Conservation (phyloP, 2,329 filamentous ascomycete species). For the Ophiostoma novo-ulmi region DNA sequence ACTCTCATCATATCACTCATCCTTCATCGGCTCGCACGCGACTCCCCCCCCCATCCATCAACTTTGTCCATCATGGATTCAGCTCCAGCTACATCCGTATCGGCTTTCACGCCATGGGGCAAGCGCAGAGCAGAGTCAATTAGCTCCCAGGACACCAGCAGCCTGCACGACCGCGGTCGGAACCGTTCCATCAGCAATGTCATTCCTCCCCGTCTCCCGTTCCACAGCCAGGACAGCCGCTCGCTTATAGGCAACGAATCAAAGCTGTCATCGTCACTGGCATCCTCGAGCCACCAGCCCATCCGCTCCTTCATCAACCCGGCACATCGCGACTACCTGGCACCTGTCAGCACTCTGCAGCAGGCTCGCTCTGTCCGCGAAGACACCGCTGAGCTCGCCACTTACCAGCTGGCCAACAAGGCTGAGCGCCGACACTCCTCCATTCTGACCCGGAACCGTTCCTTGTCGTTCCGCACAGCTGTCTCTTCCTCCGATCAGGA, state of each 20-base stretch:
- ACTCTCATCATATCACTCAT: neutral
- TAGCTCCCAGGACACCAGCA: constrained; percentile 30
- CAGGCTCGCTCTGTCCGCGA: constrained; percentile 76
- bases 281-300: constrained; percentile 50
- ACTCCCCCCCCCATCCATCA: too few species aligned
- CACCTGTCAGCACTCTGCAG: constrained; percentile 61
- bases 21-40: neutral
- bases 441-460: constrained; percentile 42
- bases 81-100: neutral
- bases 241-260: constrained; percentile 24
- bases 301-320: constrained; percentile 68
- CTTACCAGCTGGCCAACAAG: constrained; percentile 68
- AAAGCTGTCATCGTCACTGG: constrained; percentile 40
- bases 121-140: constrained; percentile 39
- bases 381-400: constrained; percentile 81
- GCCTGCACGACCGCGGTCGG: constrained; percentile 22
- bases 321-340: constrained; percentile 52
- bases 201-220: constrained; percentile 32
- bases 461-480: constrained; percentile 33
- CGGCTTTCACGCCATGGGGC: constrained; percentile 43
- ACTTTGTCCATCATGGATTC: neutral
- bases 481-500: constrained; percentile 32
- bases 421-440: constrained; percentile 42
- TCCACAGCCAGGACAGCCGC: constrained; percentile 17
- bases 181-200: constrained; percentile 28